Evolutionary conservation across 768 basidiomycete species (phyloP).

Genomic region (Phallus indusiatus): DNA sequence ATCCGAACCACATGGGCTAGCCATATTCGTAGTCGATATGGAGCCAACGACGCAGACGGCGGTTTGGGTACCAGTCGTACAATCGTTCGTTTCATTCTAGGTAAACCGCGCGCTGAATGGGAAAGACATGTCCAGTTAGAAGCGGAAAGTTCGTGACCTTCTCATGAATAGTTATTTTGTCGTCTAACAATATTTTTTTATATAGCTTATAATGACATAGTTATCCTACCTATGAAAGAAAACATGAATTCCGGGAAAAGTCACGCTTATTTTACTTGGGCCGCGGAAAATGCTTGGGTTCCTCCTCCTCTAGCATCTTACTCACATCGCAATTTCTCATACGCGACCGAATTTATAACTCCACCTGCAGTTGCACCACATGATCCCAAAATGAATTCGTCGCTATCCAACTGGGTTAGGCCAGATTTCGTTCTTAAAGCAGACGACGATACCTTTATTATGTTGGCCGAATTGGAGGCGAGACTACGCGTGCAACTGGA

Average conservation of each 20-base stretch:
- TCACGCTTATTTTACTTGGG: slow-evolving; percentile 88
- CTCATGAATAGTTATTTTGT: neutral
- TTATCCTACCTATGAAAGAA: slow-evolving; percentile 75
- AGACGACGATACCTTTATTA: slow-evolving; percentile 93
- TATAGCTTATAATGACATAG: slow-evolving; percentile 75
- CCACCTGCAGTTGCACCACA: slow-evolving; percentile 61
- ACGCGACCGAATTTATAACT: slow-evolving; percentile 46
- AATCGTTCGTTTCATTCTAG: slow-evolving; percentile 82
- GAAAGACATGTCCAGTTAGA: slow-evolving; percentile 75
- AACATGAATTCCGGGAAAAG: slow-evolving; percentile 98
- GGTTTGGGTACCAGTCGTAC: slow-evolving; percentile 73
- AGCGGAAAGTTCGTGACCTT: slow-evolving; percentile 70
- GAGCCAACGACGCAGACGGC: slow-evolving; percentile 59
- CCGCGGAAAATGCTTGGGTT: slow-evolving; percentile 83
- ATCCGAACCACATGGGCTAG: slow-evolving; percentile 86
- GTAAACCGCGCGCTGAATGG: slow-evolving; percentile 72
- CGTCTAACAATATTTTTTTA: slow-evolving; percentile 1
- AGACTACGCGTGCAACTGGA: slow-evolving; percentile 73
- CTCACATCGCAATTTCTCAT: slow-evolving; percentile 46
- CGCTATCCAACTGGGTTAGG: slow-evolving; percentile 58
- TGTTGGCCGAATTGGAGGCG: slow-evolving; percentile 91
- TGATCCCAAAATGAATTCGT: slow-evolving; percentile 45
- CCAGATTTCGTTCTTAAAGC: slow-evolving; percentile 92
- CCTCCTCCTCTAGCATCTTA: slow-evolving; percentile 57
- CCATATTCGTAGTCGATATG: slow-evolving; percentile 68